A percentile compares a stretch with the other conserved stretches of the same genome.
Conservation (phyloP, 108 stramenopile species). For the Skeletonema menzelii region DNA sequence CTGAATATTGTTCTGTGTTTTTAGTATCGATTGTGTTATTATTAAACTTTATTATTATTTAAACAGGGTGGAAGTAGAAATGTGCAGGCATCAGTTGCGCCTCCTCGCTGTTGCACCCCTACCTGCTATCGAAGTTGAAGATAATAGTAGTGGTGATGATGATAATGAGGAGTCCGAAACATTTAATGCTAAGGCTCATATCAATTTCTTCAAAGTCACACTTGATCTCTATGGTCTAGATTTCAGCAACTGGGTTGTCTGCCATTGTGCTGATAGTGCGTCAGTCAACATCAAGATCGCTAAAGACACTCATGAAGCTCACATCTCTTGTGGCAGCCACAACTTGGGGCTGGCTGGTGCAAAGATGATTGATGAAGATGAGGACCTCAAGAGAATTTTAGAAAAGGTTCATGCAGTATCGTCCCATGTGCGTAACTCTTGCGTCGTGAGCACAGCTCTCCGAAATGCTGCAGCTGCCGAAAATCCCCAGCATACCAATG, state of each 20-base stretch:
- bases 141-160: not conserved
- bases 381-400: not conserved
- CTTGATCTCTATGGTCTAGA: constrained; percentile 11
- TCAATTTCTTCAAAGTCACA: constrained; percentile 7
- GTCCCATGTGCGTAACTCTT: constrained; percentile 7
- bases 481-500: constrained; percentile 1
- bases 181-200: constrained; percentile 14
- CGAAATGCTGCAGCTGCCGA: constrained; percentile 7
- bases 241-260: not conserved
- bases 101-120: constrained; percentile 19
- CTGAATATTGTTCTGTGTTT: too few relatives aligned
- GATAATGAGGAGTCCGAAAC: constrained; percentile 6
- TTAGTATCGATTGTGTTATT: too few relatives aligned
- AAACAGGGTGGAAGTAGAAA: not conserved
- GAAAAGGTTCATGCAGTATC: not conserved
- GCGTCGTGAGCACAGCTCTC: constrained; percentile 8
- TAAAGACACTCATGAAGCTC: too few relatives aligned
- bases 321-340: too few relatives aligned
- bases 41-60: not conserved
- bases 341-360: not conserved
- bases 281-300: too few relatives aligned
- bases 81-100: constrained; percentile 1
- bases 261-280: too few relatives aligned
- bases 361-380: constrained; percentile 2
- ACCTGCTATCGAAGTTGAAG: not conserved